These are phyloP conservation scores for Aspergillus viridinutans DNA, from an alignment of 2,329 filamentous ascomycete genomes.

Conservation along the genomic window DNA sequence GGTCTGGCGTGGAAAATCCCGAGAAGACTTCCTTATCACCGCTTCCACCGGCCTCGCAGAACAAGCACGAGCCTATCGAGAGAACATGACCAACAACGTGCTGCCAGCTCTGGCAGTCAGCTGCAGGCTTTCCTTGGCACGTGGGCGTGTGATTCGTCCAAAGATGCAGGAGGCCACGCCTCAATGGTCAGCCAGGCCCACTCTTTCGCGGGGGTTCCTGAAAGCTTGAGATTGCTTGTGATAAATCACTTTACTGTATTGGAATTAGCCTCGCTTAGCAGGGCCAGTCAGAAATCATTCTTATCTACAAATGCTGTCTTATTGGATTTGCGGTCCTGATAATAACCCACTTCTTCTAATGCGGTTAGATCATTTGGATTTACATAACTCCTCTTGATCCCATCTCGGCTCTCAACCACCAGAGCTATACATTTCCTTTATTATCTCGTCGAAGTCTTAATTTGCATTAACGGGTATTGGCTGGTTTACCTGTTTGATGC, in stretches of 20 bases:
- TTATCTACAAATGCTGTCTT: not conserved
- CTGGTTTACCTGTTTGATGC: not conserved
- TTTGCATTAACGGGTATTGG: not conserved
- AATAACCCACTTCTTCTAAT: not conserved
- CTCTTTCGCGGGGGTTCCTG: constrained; percentile 1
- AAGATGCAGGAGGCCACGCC: not conserved
- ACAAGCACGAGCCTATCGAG: constrained; percentile 14
- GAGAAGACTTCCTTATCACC: constrained; percentile 8
- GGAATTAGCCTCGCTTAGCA: not conserved
- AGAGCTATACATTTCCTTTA: too few relatives aligned
- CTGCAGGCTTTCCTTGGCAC: constrained; percentile 13
- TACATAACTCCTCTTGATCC: too few relatives aligned
- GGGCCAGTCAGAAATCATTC: not conserved
- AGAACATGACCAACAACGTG: constrained; percentile 18
- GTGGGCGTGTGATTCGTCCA: constrained; percentile 15
- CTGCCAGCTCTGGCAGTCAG: constrained; percentile 10
- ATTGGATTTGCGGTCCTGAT: not conserved
- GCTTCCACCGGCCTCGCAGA: not conserved
- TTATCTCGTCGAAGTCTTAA: too few relatives aligned
- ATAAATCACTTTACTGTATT: not conserved
- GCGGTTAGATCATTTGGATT: not conserved
- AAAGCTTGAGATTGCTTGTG: constrained; percentile 10
- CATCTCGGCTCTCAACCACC: too few relatives aligned
- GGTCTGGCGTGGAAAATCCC: not conserved
- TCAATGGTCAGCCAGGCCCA: not conserved